Evolutionary conservation across 148 eudicot genomes (phyloP), one percentile per base, ranked within the genome.

Genomic region (Cornus controversa): DNA sequence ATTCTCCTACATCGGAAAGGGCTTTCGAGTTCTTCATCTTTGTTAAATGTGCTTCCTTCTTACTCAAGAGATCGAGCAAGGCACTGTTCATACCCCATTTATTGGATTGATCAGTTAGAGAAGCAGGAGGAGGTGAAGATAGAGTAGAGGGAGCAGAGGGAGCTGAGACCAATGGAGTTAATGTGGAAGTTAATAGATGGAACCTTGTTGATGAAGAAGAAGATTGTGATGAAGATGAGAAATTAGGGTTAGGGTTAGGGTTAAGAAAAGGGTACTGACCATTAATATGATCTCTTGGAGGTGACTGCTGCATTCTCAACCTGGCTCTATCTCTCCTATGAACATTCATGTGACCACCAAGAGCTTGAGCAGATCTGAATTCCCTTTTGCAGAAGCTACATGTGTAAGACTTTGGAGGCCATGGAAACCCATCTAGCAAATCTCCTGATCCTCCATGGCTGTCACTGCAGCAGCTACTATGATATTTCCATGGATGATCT

Each of bases 261-360:
- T 81, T 85, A 22, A 70, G 80, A 24, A 69, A 22, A 82, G 75
- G 77, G 68, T 53, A 25, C 36, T 76, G 76, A 69, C 69, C 75
- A 66, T 47, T n/a, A n/a, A n/a, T n/a, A n/a, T n/a, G n/a, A n/a
- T n/a, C 50, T 54, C 45, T 74, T 20, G 82, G 66, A 68, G 89
- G 84, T 37, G 91, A 85, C 24, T 80, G 88, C n/a, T n/a, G n/a
- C n/a, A n/a, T n/a, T 69, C 90, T 82, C 66, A 91, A 27, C 60
- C 90, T 97, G 75, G 94, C 89, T 87, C 90, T 90, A 77, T 92
- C 92, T 71, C 91, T 94, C 75, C 98, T 92, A n/a, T n/a, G n/a
- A n/a, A n/a, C n/a, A n/a, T n/a, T n/a, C n/a, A n/a, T n/a, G n/a
- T n/a, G n/a, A n/a, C n/a, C n/a, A n/a, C n/a, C n/a, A n/a, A n/a